Percentiles rank a stretch among this genome's conserved stretches.
Conservation (phyloP, 768 basidiomycete species). For the Amanita thiersii region DNA sequence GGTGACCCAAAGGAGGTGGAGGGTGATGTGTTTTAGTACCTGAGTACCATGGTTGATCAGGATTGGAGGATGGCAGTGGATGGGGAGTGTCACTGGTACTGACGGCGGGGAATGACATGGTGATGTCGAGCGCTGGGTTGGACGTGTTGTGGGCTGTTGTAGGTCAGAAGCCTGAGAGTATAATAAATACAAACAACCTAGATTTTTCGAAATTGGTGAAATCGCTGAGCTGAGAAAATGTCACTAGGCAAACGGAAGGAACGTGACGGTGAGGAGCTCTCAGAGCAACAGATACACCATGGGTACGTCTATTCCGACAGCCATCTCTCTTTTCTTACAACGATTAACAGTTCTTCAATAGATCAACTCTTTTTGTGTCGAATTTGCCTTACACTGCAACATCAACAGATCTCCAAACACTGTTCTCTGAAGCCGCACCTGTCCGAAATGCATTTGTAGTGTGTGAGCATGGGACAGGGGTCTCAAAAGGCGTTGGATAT, state of each 20-base stretch:
- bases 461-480: constrained; percentile 60
- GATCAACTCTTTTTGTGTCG: constrained; percentile 88
- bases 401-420: constrained; percentile 81
- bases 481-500: constrained; percentile 94
- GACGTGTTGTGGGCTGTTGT: too few species aligned
- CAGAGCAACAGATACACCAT: constrained; percentile 15
- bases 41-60: too few species aligned
- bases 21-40: too few species aligned
- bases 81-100: too few species aligned
- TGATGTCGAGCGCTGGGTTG: too few species aligned
- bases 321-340: background rate
- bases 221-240: constrained; percentile 10
- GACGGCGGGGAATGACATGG: too few species aligned
- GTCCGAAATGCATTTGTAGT: constrained; percentile 93
- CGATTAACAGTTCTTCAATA: constrained; percentile 15
- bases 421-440: constrained; percentile 94
- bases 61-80: too few species aligned
- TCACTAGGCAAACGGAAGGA: constrained; percentile 38
- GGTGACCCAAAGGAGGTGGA: too few species aligned
- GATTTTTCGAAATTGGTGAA: too few species aligned
- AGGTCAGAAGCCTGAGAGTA: too few species aligned
- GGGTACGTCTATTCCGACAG: too few species aligned
- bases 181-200: too few species aligned
- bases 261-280: constrained; percentile 21
- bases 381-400: constrained; percentile 90